phyloP scores from a whole-genome alignment of 257 asterid species.

The Solanum gandarillasii region DNA sequence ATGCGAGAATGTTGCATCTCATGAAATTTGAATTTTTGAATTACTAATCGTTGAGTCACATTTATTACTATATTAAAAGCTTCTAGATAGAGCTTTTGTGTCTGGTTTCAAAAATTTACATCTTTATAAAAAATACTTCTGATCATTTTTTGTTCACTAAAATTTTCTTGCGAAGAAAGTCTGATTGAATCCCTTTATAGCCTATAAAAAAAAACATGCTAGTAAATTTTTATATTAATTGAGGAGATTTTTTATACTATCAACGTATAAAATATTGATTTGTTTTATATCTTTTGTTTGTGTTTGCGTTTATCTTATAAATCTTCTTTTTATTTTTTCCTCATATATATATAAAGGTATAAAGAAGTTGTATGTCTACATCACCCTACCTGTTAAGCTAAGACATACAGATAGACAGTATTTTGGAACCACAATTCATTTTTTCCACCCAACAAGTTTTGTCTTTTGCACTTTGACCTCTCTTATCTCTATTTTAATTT shows the following conservation, averaged over 20 bases:
- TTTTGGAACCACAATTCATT: constrained; percentile 7
- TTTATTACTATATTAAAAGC: not conserved
- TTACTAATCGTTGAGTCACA: not conserved
- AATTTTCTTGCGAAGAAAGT: not conserved
- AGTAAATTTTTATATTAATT: not conserved
- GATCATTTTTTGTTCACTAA: not conserved
- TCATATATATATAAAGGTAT: not conserved
- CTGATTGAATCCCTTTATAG: not conserved
- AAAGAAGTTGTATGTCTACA: not conserved
- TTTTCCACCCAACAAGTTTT: not conserved
- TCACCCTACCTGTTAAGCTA: not conserved
- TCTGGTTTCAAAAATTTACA: not conserved
- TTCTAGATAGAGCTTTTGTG: not conserved
- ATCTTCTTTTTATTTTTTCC: not conserved
- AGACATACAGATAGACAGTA: not conserved
- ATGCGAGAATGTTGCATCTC: not conserved
- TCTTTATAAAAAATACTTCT: not conserved
- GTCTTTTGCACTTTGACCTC: constrained; percentile 12
- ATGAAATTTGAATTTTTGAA: not conserved
- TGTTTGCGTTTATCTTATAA: not conserved
- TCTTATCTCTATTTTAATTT: not conserved
- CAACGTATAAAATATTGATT: not conserved
- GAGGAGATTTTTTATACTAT: not conserved
- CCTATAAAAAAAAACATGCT: not conserved
- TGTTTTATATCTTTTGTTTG: not conserved